Evolutionary conservation across 2,329 filamentous ascomycete genomes (phyloP).

Genomic region (Xylariaceae sp.): DNA sequence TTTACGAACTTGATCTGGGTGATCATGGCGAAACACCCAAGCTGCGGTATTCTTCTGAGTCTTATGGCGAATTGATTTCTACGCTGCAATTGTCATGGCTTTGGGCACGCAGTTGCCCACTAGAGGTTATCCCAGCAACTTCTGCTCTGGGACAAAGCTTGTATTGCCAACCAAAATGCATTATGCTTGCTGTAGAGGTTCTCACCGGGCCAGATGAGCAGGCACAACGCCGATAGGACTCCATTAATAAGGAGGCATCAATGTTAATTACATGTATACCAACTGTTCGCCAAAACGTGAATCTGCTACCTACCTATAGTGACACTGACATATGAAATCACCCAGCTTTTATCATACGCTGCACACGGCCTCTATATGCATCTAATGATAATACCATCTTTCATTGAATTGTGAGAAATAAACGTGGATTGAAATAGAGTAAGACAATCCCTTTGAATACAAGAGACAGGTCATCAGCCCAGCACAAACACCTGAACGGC

Average conservation of each 20-base stretch:
- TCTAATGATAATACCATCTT: too few relatives aligned
- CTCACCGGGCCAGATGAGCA: neutral
- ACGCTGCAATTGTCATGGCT: neutral
- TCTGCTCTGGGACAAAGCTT: neutral
- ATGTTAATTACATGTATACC: constrained; percentile 12
- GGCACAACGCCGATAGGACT: neutral
- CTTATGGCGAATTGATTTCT: constrained; percentile 10
- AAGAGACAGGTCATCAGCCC: too few relatives aligned
- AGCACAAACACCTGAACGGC: too few relatives aligned
- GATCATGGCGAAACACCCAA: constrained; percentile 16
- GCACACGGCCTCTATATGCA: too few relatives aligned
- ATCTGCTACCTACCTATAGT: too few relatives aligned
- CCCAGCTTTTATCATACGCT: too few relatives aligned
- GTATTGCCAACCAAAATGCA: neutral
- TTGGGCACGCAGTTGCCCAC: neutral
- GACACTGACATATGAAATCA: too few relatives aligned
- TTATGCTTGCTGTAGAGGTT: neutral
- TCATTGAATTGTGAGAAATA: too few relatives aligned
- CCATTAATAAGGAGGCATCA: neutral
- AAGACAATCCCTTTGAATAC: too few relatives aligned
- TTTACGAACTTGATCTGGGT: constrained; percentile 18
- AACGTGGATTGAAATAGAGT: too few relatives aligned
- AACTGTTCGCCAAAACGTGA: neutral
- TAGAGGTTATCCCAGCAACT: constrained; percentile 6
- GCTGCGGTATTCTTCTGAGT: constrained; percentile 3